phyloP scores from a whole-genome alignment of 2,329 filamentous ascomycete genomes.

The Hysterium pulicare region DNA sequence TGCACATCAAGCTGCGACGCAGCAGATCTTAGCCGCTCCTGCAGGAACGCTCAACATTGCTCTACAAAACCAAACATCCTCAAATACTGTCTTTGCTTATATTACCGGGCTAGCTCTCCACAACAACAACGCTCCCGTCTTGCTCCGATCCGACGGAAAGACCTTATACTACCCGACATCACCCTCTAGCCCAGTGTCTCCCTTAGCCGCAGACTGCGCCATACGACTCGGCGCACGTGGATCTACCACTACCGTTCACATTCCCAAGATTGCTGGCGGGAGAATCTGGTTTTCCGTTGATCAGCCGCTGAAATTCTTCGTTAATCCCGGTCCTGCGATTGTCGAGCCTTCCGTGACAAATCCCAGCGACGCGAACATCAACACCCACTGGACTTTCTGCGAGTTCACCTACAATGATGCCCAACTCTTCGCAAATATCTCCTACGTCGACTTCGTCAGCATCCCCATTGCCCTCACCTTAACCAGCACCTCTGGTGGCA shows the following conservation, averaged over 20 bases:
- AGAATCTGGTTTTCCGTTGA: constrained; percentile 69
- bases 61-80: constrained; percentile 63
- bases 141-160: constrained; percentile 64
- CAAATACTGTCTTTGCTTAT: constrained; percentile 62
- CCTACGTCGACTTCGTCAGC: constrained; percentile 71
- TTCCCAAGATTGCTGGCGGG: constrained; percentile 68
- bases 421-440: constrained; percentile 56
- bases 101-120: constrained; percentile 65
- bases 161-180: constrained; percentile 64
- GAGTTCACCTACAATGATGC: constrained; percentile 49
- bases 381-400: constrained; percentile 45
- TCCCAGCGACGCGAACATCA: constrained; percentile 47
- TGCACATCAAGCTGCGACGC: constrained; percentile 8
- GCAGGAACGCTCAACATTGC: constrained; percentile 55
- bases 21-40: constrained; percentile 20
- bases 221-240: constrained; percentile 64
- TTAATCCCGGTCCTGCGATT: constrained; percentile 69
- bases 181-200: constrained; percentile 50
- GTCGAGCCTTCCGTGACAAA: constrained; percentile 75
- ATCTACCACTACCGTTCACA: constrained; percentile 56
- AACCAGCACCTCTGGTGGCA: constrained; percentile 38
- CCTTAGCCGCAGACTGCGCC: constrained; percentile 56
- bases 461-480: constrained; percentile 50
- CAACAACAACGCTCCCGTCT: constrained; percentile 56
- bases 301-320: constrained; percentile 60